Percentiles rank a stretch among this genome's conserved stretches.
These are phyloP conservation scores for Pythium aphanidermatum DNA, from an alignment of 352 stramenopile genomes.

Conservation along the genomic window DNA sequence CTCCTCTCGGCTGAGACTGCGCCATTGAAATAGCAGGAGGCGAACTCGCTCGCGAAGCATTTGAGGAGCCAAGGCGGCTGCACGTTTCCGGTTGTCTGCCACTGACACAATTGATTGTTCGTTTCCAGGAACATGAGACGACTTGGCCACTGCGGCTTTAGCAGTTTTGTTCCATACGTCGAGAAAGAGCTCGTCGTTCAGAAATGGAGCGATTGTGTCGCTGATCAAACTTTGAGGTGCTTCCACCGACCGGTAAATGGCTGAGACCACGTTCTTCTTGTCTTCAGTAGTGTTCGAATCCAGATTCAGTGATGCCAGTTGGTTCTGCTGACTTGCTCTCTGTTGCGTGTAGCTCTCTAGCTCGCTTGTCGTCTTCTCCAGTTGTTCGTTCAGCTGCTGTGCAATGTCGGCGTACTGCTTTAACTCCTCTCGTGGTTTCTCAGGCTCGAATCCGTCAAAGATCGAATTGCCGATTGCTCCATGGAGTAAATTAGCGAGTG, in stretches of 20 bases:
- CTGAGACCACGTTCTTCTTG: slow-evolving; percentile 4
- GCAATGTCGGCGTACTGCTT: slow-evolving; percentile 39
- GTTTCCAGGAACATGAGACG: neutral
- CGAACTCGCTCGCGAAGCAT: slow-evolving; percentile 61
- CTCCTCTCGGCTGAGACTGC: slow-evolving; percentile 49
- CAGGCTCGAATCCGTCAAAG: slow-evolving; percentile 41
- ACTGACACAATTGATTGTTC: neutral
- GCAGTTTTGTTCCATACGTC: slow-evolving; percentile 59
- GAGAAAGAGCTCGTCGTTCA: slow-evolving; percentile 50
- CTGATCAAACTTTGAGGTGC: slow-evolving; percentile 31
- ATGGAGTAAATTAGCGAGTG: slow-evolving; percentile 40
- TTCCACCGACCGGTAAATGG: slow-evolving; percentile 27
- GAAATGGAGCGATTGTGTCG: slow-evolving; percentile 39
- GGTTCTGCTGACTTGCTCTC: neutral
- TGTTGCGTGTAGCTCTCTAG: slow-evolving; percentile 2
- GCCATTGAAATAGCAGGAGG: slow-evolving; percentile 41
- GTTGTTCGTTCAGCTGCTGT: slow-evolving; percentile 13
- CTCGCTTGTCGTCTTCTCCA: slow-evolving; percentile 9
- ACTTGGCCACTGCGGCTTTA: slow-evolving; percentile 18
- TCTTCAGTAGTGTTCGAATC: slow-evolving; percentile 1
- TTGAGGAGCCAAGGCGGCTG: slow-evolving; percentile 31
- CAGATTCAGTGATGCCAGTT: slow-evolving; percentile 1
- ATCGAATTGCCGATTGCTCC: slow-evolving; percentile 59
- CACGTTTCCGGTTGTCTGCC: slow-evolving; percentile 21
- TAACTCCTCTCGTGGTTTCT: slow-evolving; percentile 27